A percentile compares a stretch with the other conserved stretches of the same genome.
Evolutionary conservation across 768 basidiomycete species (phyloP).

Genomic region (Termitomyces titanicus): DNA sequence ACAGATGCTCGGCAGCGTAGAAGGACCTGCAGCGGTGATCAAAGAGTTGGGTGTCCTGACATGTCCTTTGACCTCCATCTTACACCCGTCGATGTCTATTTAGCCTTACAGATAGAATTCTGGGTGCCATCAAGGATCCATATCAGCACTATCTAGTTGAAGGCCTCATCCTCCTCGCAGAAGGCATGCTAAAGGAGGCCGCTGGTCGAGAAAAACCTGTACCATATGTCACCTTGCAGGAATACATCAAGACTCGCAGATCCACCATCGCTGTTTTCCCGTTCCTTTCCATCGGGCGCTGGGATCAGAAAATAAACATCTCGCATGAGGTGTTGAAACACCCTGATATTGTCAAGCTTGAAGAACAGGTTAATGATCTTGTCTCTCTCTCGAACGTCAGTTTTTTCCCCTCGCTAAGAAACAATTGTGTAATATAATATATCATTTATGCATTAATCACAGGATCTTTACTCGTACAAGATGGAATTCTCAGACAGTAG

Average conservation of each 20-base stretch:
- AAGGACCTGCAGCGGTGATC: constrained; percentile 2
- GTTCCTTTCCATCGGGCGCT: constrained; percentile 7
- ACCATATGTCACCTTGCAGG: background rate
- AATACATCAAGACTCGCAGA: constrained; percentile 7
- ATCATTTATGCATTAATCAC: background rate
- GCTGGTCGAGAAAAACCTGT: constrained; percentile 6
- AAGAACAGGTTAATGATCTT: background rate
- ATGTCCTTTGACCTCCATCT: background rate
- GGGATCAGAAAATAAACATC: background rate
- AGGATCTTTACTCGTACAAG: constrained; percentile 1
- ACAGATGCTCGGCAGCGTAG: background rate
- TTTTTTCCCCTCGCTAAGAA: too few relatives aligned
- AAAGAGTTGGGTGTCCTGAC: background rate
- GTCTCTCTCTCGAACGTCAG: too few relatives aligned
- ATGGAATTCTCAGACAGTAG: constrained; percentile 8
- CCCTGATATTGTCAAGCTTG: background rate
- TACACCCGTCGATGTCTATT: background rate
- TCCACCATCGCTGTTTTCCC: constrained; percentile 3
- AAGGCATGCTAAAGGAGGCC: constrained; percentile 9
- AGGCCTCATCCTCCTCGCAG: constrained; percentile 3
- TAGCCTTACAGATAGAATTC: background rate
- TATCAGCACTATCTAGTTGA: background rate
- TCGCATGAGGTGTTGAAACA: background rate
- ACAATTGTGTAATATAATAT: too few relatives aligned
- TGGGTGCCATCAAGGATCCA: background rate